phyloP scores from a whole-genome alignment of 495 filamentous ascomycete genomes.

The Xylaria telfairii region DNA sequence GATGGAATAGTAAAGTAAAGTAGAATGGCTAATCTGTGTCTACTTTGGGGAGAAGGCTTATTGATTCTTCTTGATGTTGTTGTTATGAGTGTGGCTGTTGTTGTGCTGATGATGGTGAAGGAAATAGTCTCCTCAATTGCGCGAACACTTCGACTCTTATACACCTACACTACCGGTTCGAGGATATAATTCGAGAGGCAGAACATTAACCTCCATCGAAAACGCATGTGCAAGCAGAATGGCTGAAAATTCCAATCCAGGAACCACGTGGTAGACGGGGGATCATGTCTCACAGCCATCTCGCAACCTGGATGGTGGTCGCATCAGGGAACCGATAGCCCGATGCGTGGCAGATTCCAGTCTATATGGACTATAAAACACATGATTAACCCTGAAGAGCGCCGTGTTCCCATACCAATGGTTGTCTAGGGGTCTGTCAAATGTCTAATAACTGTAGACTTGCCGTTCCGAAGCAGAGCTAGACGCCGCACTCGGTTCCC shows the following conservation, averaged over 20 bases:
- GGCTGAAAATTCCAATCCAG: constrained; percentile 11
- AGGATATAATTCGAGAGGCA: neutral
- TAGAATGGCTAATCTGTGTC: neutral
- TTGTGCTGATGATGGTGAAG: neutral
- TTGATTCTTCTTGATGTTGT: neutral
- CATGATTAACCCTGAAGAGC: neutral
- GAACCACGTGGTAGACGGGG: constrained; percentile 3
- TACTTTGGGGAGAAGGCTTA: neutral
- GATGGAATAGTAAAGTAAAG: neutral
- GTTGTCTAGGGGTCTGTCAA: neutral
- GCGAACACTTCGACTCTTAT: constrained; percentile 12
- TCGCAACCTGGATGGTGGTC: neutral
- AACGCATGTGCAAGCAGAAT: neutral
- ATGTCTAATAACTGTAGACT: no score
- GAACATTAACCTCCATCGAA: neutral
- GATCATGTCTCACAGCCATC: constrained; percentile 15
- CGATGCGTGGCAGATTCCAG: neutral
- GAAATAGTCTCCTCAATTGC: neutral
- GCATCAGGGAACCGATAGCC: neutral
- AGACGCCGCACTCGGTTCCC: neutral
- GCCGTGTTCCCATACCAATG: neutral
- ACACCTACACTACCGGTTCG: neutral
- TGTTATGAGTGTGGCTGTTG: neutral
- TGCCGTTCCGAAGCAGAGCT: no score
- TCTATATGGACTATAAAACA: neutral